Evolutionary conservation across 192 early-diverging fungal genomes (phyloP), one percentile per base, ranked within the genome.

Genomic region (Globomyces pollinis-pini): DNA sequence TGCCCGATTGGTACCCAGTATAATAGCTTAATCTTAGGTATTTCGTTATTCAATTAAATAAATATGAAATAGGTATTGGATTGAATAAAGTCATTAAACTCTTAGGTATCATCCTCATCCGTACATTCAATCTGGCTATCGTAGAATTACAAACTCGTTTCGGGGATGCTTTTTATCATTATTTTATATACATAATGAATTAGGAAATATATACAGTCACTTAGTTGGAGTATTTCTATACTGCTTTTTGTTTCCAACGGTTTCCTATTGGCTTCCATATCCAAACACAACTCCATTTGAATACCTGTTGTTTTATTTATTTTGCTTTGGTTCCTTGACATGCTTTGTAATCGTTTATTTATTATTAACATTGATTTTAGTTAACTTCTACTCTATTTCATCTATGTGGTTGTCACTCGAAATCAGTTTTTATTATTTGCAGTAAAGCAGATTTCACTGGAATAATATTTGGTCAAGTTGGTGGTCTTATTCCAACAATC

Each of bases 381-480:
- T n/a, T n/a, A n/a, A n/a, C n/a, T n/a, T 90, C 87, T 39, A 81
- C 86, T 2, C 62, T 72, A 20, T 95, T 88, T 68, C 93, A 95
- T 69, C 71, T 83, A 15, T 88, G 89, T 38, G 77, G 78, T 7
- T 95, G 90, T 64, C 93, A 95, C 69, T 95, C 93, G 15, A 24
- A 39, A 13, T 47, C 74, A 63, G 80, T 90, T 20, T 75, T 79
- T 42, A 70, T 69, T 50, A 67, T 67, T 2, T 93, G 88, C 86
- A 97, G 91, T 75, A 82, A 89, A 65, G 88, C 88, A 57, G 94
- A 94, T 68, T 97, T 93, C 78, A 76, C 88, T 15, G 93, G 93
- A 7, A 97, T 95, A 59, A 87, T 90, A 23, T 63, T 80, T 16
- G n/a, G n/a, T n/a, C n/a, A n/a, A n/a, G n/a, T n/a, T n/a, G n/a